Evolutionary conservation across 1,284 basidiomycete genomes (phyloP).

Genomic region (Leccinum fuscescens): DNA sequence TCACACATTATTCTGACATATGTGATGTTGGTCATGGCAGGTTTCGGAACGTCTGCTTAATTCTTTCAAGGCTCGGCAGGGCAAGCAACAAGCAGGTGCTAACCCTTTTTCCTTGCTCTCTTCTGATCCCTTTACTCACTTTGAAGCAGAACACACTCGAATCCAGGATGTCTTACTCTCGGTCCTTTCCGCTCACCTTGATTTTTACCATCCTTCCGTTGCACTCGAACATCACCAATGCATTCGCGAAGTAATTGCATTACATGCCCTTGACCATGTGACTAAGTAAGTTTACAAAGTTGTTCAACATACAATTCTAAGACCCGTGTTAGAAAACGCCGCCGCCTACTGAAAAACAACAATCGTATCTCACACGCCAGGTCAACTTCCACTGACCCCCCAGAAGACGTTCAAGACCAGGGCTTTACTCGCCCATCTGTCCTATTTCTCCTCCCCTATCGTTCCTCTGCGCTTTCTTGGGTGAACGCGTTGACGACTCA

Average conservation of each 20-base stretch:
- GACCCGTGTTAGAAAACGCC: slow-evolving; percentile 71
- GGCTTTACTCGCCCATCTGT: slow-evolving; percentile 97
- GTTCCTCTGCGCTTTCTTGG: slow-evolving; percentile 85
- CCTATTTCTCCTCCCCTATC: slow-evolving; percentile 89
- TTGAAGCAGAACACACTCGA: slow-evolving; percentile 46
- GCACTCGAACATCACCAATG: slow-evolving; percentile 51
- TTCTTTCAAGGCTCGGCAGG: slow-evolving; percentile 53
- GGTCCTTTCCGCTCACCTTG: slow-evolving; percentile 64
- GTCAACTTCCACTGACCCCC: slow-evolving; percentile 48
- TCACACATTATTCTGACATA: neutral
- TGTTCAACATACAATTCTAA: slow-evolving; percentile 8
- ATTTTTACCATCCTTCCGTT: slow-evolving; percentile 70
- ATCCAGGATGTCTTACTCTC: slow-evolving; percentile 67
- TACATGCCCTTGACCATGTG: slow-evolving; percentile 85
- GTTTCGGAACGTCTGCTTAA: slow-evolving; percentile 58
- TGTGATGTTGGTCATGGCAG: slow-evolving; percentile 35
- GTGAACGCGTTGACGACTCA: slow-evolving; percentile 65
- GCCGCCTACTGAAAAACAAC: slow-evolving; percentile 91
- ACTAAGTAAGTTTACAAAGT: slow-evolving; percentile 58
- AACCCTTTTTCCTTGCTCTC: slow-evolving; percentile 1
- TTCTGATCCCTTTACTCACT: slow-evolving; percentile 12
- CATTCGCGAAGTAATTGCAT: slow-evolving; percentile 63
- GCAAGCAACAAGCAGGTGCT: slow-evolving; percentile 53
- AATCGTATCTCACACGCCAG: slow-evolving; percentile 79
- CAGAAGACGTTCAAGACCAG: slow-evolving; percentile 87